Conservation (phyloP, 768 basidiomycete genomes). For the Russula abietina region DNA sequence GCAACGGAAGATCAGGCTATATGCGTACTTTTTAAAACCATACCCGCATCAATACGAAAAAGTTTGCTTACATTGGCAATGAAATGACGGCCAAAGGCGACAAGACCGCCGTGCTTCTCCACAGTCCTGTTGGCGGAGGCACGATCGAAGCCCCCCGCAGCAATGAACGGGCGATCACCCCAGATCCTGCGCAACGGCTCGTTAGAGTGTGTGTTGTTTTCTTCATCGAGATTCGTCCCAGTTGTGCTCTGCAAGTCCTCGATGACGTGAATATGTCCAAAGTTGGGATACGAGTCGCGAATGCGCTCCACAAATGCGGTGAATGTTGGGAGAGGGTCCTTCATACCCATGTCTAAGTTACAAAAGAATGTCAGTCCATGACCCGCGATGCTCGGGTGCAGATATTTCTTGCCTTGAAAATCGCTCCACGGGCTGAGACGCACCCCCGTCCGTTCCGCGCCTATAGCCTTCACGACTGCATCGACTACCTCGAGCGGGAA, state of each 20-base stretch:
- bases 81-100: conserved; percentile 17
- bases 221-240: no score
- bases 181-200: not conserved
- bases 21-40: not conserved
- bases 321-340: conserved; percentile 15
- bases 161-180: conserved; percentile 7
- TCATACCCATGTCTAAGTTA: conserved; percentile 15
- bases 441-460: conserved; percentile 36
- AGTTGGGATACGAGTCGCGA: conserved; percentile 1
- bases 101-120: conserved; percentile 10
- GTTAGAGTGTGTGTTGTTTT: not conserved
- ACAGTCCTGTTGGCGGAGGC: not conserved
- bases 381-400: no score
- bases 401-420: conserved; percentile 25
- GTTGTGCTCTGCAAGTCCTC: not conserved
- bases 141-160: conserved; percentile 11
- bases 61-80: conserved; percentile 12
- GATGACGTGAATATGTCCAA: conserved; percentile 13
- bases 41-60: not conserved
- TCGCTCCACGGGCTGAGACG: conserved; percentile 34
- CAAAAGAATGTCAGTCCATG: not conserved
- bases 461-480: conserved; percentile 35
- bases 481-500: conserved; percentile 37
- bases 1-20: conserved; percentile 22
- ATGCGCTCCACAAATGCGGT: conserved; percentile 1